These are phyloP conservation scores for Mucor ambiguus DNA, from an alignment of 371 early-diverging fungal genomes.

Conservation along the genomic window DNA sequence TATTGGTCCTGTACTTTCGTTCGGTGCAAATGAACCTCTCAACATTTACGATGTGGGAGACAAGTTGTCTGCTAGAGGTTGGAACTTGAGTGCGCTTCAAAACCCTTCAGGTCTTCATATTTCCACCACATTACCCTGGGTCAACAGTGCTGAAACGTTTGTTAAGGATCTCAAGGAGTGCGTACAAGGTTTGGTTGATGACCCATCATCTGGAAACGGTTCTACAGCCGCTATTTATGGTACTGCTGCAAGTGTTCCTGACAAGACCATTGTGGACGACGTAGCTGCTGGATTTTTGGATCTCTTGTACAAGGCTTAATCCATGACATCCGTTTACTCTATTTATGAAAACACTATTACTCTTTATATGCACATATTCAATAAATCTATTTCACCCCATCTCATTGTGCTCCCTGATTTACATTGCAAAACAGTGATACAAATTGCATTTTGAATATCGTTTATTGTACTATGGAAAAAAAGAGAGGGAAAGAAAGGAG, in stretches of 20 bases:
- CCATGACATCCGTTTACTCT: not conserved
- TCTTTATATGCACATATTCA: not conserved
- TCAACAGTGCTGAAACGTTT: slow-evolving; percentile 72
- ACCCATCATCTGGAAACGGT: slow-evolving; percentile 72
- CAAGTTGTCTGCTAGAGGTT: slow-evolving; percentile 71
- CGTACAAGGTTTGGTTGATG: slow-evolving; percentile 64
- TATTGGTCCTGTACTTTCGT: slow-evolving; percentile 84
- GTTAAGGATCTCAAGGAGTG: slow-evolving; percentile 80
- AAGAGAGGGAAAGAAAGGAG: not conserved
- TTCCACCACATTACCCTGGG: slow-evolving; percentile 85
- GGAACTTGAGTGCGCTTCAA: slow-evolving; percentile 90
- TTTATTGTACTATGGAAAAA: not conserved
- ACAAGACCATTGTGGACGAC: slow-evolving; percentile 81
- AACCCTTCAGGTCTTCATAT: slow-evolving; percentile 90
- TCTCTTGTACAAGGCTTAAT: slow-evolving; percentile 73
- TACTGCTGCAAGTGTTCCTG: slow-evolving; percentile 86
- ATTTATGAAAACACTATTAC: not conserved
- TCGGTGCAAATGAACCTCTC: slow-evolving; percentile 65
- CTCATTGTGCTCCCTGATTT: not conserved
- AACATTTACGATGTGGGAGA: slow-evolving; percentile 90
- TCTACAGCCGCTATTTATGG: slow-evolving; percentile 91
- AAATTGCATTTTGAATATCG: not conserved
- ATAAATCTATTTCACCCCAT: not conserved
- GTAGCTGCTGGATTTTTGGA: slow-evolving; percentile 88
- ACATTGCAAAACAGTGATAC: not conserved